Evolutionary conservation across 2,329 filamentous ascomycete genomes (phyloP).

Genomic region (Sporothrix mexicana): DNA sequence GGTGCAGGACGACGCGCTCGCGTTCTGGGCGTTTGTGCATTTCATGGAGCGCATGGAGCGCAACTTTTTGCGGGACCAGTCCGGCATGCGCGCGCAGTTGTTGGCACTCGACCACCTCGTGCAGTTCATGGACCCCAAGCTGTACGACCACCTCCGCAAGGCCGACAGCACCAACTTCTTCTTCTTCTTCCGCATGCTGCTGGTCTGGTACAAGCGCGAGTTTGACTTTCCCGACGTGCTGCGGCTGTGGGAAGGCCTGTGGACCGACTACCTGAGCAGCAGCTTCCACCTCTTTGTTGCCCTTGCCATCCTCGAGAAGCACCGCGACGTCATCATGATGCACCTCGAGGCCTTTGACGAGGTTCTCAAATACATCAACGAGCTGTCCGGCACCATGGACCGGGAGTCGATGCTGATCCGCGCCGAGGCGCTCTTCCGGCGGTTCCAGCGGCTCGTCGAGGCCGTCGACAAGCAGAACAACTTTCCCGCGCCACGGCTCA

Average conservation of each 20-base stretch:
- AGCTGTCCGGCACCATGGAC: constrained; percentile 91
- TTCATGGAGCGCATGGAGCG: constrained; percentile 99
- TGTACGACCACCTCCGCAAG: constrained; percentile 86
- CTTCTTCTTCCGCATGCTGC: constrained; percentile 98
- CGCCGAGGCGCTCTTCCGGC: constrained; percentile 85
- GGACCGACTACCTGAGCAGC: constrained; percentile 89
- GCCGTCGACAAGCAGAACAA: constrained; percentile 90
- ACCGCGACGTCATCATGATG: constrained; percentile 93
- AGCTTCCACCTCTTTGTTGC: constrained; percentile 96
- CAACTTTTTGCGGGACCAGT: constrained; percentile 94
- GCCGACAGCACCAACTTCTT: constrained; percentile 99
- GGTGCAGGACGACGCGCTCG: constrained; percentile 94
- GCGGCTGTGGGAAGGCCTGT: constrained; percentile 87
- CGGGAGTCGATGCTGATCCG: constrained; percentile 83
- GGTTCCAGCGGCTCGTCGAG: constrained; percentile 87
- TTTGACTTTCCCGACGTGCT: constrained; percentile 89
- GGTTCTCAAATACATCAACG: constrained; percentile 97
- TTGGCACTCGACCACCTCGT: constrained; percentile 91
- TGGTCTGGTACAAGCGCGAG: constrained; percentile 99
- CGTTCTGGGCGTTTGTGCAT: constrained; percentile 93
- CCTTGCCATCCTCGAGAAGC: constrained; percentile 91
- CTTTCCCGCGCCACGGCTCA: constrained; percentile 67
- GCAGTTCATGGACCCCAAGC: constrained; percentile 92
- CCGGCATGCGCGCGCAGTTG: constrained; percentile 92
- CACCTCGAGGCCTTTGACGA: constrained; percentile 96